phyloP scores from a whole-genome alignment of 2,329 filamentous ascomycete species.

The Sarocladium brachiariae region DNA sequence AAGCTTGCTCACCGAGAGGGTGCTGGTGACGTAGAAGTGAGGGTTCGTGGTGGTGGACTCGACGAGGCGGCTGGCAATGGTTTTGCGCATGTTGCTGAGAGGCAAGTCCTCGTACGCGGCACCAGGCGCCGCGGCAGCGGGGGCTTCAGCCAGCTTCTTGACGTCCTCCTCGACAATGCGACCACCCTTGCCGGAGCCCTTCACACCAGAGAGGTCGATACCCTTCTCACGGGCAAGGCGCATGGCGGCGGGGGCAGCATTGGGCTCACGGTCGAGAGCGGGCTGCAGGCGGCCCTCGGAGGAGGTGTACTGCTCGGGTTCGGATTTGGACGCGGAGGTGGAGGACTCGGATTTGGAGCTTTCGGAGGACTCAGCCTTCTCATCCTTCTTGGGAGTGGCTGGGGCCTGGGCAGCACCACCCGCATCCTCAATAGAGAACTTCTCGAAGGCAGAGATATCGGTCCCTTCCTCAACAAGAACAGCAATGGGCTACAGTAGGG shows the following conservation, averaged over 20 bases:
- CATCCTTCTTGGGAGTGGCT: conserved; percentile 58
- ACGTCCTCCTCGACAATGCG: conserved; percentile 89
- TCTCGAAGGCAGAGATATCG: conserved; percentile 82
- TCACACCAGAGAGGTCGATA: conserved; percentile 67
- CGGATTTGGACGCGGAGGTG: conserved; percentile 34
- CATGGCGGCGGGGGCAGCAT: conserved; percentile 66
- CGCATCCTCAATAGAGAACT: conserved; percentile 82
- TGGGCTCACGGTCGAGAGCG: conserved; percentile 73
- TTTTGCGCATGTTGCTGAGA: conserved; percentile 92
- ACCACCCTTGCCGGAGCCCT: conserved; percentile 80
- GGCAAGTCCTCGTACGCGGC: conserved; percentile 78
- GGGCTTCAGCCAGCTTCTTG: conserved; percentile 69
- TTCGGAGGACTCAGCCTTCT: conserved; percentile 52
- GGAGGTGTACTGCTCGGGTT: conserved; percentile 64
- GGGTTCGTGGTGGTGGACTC: conserved; percentile 90
- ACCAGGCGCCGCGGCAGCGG: conserved; percentile 47
- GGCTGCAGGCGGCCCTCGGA: conserved; percentile 74
- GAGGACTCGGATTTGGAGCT: conserved; percentile 37
- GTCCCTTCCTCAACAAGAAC: conserved; percentile 87
- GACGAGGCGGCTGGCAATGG: conserved; percentile 83
- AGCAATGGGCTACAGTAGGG: conserved; percentile 73
- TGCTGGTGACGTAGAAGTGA: conserved; percentile 93
- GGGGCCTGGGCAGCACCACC: conserved; percentile 65
- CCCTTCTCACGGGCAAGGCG: conserved; percentile 80
- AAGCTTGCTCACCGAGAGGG: conserved; percentile 88